A percentile compares a stretch with the other conserved stretches of the same genome.
These are phyloP conservation scores for Solanum pinnatisectum DNA, from an alignment of 257 asterid species.

Conservation along the genomic window DNA sequence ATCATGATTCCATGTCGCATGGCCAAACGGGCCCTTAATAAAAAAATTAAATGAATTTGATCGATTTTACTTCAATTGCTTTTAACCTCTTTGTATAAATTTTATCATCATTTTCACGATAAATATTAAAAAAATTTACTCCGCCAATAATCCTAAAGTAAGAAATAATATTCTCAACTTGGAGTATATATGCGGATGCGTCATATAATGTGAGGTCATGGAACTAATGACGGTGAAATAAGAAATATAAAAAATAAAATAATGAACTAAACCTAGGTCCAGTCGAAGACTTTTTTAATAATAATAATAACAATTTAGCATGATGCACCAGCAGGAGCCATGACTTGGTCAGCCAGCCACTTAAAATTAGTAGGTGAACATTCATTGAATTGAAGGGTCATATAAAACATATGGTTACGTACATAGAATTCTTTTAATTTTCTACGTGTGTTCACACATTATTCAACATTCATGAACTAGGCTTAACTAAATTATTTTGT, in stretches of 20 bases:
- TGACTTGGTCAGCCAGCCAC: neutral
- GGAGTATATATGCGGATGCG: neutral
- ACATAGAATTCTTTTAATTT: neutral
- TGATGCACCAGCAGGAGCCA: neutral
- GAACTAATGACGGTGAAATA: neutral
- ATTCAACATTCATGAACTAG: slow-evolving; percentile 1
- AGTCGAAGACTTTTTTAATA: neutral
- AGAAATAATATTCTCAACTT: neutral
- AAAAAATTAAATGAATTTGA: too few species aligned
- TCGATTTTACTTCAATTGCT: too few species aligned
- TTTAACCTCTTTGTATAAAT: too few species aligned
- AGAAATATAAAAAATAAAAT: neutral
- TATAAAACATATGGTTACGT: neutral
- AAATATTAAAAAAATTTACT: too few species aligned
- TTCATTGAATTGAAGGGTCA: slow-evolving; percentile 13
- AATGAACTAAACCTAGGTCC: neutral
- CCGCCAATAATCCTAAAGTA: neutral
- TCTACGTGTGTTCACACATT: neutral
- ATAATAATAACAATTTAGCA: neutral
- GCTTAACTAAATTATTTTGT: neutral
- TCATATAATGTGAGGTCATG: neutral
- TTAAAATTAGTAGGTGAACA: neutral
- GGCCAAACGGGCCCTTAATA: too few species aligned
- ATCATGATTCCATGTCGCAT: too few species aligned
- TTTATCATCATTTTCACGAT: too few species aligned